Evolutionary conservation across 768 basidiomycete species (phyloP).

Genomic region (Lepiota brunneoincarnata): DNA sequence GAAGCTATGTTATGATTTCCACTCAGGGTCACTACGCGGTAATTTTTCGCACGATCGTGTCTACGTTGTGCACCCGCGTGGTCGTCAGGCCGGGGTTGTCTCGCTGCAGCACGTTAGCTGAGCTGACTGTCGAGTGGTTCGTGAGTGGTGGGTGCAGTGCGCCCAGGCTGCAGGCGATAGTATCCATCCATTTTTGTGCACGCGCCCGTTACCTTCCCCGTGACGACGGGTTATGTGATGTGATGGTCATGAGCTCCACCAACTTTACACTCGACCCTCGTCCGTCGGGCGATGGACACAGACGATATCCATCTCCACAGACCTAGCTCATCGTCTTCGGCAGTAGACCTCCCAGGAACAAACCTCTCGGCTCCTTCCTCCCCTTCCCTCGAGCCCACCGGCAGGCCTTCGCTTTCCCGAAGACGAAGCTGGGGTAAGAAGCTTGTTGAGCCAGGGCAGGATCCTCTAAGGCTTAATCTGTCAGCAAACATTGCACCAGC

Average conservation of each 20-base stretch:
- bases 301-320: slow-evolving; percentile 29
- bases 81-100: no score
- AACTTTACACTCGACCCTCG: neutral
- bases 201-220: no score
- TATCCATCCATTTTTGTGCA: no score
- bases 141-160: no score
- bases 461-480: slow-evolving; percentile 42
- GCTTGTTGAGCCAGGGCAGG: slow-evolving; percentile 39
- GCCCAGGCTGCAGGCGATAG: no score
- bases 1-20: no score
- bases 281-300: slow-evolving; percentile 29
- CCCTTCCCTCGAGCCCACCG: slow-evolving; percentile 54
- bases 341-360: slow-evolving; percentile 50
- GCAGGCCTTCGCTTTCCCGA: slow-evolving; percentile 37
- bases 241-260: neutral
- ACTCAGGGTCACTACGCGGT: no score
- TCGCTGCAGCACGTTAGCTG: no score
- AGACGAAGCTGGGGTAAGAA: slow-evolving; percentile 60
- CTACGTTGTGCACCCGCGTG: no score
- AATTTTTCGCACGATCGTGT: no score
- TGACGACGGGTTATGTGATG: neutral
- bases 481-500: neutral
- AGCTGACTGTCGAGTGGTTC: no score
- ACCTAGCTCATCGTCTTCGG: slow-evolving; percentile 47
- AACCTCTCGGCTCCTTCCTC: slow-evolving; percentile 51